Evolutionary conservation across 176 grass and related monocot genomes (phyloP).

Genomic region (Oryza meridionalis): DNA sequence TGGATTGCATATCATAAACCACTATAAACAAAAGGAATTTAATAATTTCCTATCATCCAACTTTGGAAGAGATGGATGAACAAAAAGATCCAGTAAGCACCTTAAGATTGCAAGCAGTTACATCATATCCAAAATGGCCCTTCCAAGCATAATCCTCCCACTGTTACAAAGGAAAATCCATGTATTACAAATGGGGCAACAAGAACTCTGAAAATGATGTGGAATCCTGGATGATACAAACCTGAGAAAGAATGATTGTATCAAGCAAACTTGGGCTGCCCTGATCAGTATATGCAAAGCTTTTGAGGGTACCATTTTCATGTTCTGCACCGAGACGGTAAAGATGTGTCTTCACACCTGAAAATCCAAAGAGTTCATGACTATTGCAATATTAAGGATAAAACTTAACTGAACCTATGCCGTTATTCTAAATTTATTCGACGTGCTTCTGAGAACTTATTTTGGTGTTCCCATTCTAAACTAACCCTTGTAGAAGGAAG

Average conservation of each 20-base stretch:
- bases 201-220: slow-evolving; percentile 8
- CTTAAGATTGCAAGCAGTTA: slow-evolving; percentile 68
- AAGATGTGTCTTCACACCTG: slow-evolving; percentile 60
- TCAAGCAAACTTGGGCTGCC: slow-evolving; percentile 56
- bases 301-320: slow-evolving; percentile 26
- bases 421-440: not conserved
- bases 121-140: slow-evolving; percentile 60
- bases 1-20: not conserved
- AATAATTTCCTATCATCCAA: not conserved
- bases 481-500: slow-evolving; percentile 1
- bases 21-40: not conserved
- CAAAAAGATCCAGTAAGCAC: slow-evolving; percentile 24
- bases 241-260: slow-evolving; percentile 62
- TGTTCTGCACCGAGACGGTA: slow-evolving; percentile 38
- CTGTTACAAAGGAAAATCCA: slow-evolving; percentile 35
- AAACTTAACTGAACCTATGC: not conserved
- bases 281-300: slow-evolving; percentile 18
- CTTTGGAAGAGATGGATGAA: not conserved
- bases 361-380: slow-evolving; percentile 27
- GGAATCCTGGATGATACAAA: slow-evolving; percentile 23
- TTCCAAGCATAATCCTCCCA: slow-evolving; percentile 61
- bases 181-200: slow-evolving; percentile 12
- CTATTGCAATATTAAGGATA: not conserved
- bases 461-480: slow-evolving; percentile 11
- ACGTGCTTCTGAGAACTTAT: not conserved